Conservation (phyloP, 139 green algal genomes). For the Eudorina sp. region DNA sequence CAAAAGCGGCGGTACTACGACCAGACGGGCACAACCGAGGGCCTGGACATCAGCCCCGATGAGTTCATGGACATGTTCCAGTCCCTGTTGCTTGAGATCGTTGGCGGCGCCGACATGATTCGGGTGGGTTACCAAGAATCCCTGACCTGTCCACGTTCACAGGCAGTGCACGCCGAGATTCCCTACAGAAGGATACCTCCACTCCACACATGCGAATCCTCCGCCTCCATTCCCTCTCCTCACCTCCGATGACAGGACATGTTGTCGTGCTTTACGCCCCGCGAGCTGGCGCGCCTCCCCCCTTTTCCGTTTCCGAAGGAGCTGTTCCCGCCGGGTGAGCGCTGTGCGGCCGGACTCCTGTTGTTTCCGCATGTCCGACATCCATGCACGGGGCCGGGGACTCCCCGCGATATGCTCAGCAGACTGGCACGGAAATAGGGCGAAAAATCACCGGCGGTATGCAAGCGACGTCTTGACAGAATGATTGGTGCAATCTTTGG, state of each 20-base stretch:
- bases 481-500: too few species aligned
- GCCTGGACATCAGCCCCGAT: constrained; percentile 40
- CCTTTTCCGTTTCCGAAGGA: constrained; percentile 77
- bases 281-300: constrained; percentile 62
- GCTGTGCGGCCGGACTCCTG: not conserved
- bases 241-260: constrained; percentile 47
- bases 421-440: too few species aligned
- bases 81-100: constrained; percentile 36
- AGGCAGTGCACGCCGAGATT: constrained; percentile 50
- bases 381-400: too few species aligned
- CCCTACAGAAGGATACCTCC: too few species aligned
- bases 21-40: constrained; percentile 34
- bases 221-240: not conserved
- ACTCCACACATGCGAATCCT: too few species aligned
- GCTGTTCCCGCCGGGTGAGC: constrained; percentile 66
- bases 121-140: too few species aligned
- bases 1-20: constrained; percentile 63
- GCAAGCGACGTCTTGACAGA: too few species aligned
- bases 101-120: constrained; percentile 39
- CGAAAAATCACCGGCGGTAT: too few species aligned
- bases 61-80: constrained; percentile 57
- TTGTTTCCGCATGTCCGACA: too few species aligned
- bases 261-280: constrained; percentile 55
- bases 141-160: not conserved
- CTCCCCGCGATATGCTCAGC: too few species aligned